Percentiles rank a stretch among this genome's conserved stretches.
Evolutionary conservation across 805 yeast species (phyloP).

Genomic region (Kodamaea restingae): DNA sequence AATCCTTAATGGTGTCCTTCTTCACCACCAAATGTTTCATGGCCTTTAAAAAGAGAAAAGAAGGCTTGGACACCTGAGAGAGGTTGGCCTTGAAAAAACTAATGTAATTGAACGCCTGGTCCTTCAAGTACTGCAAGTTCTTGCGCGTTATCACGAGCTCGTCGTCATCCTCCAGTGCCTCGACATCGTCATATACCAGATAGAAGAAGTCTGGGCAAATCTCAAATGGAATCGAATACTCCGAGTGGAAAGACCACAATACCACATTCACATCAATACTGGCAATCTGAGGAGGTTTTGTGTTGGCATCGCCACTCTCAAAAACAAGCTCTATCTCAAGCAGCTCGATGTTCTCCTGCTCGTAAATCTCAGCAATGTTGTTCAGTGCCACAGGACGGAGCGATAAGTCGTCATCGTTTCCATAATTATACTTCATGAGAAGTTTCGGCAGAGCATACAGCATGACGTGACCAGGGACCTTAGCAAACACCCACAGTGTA

Average conservation of each 20-base stretch:
- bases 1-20: conserved; percentile 38
- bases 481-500: conserved; percentile 27
- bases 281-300: conserved; percentile 32
- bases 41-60: conserved; percentile 36
- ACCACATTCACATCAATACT: conserved; percentile 34
- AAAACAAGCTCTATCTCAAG: conserved; percentile 29
- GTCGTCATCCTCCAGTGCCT: conserved; percentile 18
- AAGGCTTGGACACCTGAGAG: conserved; percentile 27
- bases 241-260: conserved; percentile 39
- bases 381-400: conserved; percentile 11
- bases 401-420: conserved; percentile 6
- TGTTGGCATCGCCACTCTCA: conserved; percentile 17
- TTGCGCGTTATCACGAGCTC: conserved; percentile 30
- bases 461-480: conserved; percentile 31
- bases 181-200: conserved; percentile 17
- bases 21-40: conserved; percentile 35
- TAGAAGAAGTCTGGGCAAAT: conserved; percentile 42
- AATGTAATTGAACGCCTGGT: conserved; percentile 30
- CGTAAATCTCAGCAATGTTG: conserved; percentile 30
- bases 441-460: conserved; percentile 37
- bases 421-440: conserved; percentile 34
- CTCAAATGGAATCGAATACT: conserved; percentile 37
- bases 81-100: conserved; percentile 33
- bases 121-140: conserved; percentile 34
- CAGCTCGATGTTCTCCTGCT: conserved; percentile 23